A percentile compares a stretch with the other conserved stretches of the same genome.
Conservation (phyloP, 495 filamentous ascomycete species). For the Talaromyces proteolyticus region DNA sequence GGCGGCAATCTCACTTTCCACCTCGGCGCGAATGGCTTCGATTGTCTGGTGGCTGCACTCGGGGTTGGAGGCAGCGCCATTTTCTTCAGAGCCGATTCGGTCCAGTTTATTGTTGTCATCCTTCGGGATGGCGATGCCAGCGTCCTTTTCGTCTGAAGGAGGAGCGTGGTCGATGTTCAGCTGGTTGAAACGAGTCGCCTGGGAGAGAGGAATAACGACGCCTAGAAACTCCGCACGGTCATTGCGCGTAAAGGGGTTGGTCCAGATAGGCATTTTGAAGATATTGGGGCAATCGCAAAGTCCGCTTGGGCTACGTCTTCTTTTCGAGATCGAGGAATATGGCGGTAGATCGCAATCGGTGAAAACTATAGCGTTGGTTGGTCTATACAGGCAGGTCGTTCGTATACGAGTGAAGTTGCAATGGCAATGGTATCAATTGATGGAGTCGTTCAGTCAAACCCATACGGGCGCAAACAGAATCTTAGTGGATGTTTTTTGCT, state of each 20-base stretch:
- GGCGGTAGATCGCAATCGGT: background rate
- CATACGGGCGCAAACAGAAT: too few species aligned
- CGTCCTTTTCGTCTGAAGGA: conserved; percentile 23
- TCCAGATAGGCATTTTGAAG: conserved; percentile 19
- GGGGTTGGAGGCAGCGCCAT: conserved; percentile 9
- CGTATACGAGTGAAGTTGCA: background rate
- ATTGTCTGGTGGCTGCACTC: conserved; percentile 32
- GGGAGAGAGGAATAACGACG: conserved; percentile 47
- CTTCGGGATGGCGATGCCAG: background rate
- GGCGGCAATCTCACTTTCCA: conserved; percentile 37
- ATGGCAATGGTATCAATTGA: too few species aligned
- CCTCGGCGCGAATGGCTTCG: conserved; percentile 41
- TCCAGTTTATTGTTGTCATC: conserved; percentile 5
- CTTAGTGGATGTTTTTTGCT: background rate
- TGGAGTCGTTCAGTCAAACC: background rate
- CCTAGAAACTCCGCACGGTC: conserved; percentile 42
- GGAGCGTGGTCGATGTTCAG: conserved; percentile 23
- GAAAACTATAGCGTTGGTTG: too few species aligned
- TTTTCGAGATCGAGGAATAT: background rate
- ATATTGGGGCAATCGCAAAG: background rate
- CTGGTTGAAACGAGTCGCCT: conserved; percentile 23
- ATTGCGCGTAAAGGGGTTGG: conserved; percentile 47
- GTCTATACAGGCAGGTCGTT: too few species aligned
- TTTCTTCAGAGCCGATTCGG: conserved; percentile 16
- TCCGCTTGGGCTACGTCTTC: background rate